Base-by-base conservation (phyloP, 495 filamentous ascomycete genomes). In the Neurospora intermedia region DNA sequence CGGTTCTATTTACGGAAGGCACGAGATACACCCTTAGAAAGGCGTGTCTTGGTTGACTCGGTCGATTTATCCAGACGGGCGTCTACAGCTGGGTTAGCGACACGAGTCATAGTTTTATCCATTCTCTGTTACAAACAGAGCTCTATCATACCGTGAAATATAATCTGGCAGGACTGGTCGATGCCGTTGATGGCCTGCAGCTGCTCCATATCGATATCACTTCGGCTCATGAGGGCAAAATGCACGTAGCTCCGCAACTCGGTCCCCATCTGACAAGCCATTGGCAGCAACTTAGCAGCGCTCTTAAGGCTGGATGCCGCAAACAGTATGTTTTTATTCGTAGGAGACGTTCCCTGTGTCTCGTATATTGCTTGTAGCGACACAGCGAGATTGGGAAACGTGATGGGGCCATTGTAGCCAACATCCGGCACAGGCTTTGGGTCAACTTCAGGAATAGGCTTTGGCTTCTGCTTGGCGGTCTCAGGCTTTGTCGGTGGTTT, bases 221-320 rank as follows among this genome's bases (percentile, higher is more conserved):
- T 87, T 46, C 87, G 79, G 42, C 88, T 85, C 77, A 90, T 81
- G 59, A 91, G 76, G 1, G 84, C 87, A 77, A 89, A 84, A 72
- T 91, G 89, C 2, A 91, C 89, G 70, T 85, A 84, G 72, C 84
- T 90, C 77, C 85, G 83, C 70, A 85, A 78, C 79, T 85, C 85
- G 38, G 75, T 74, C 10, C 83, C 86, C 89, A 91, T 91, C 75
- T 87, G 83, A 73, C 89, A 91, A 0, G 87, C 87, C 77, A 89
- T 80, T 4, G 89, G 89, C n/a, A 91, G 76, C 23, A 91, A 76
- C 39, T 81, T 78, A 0, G 87, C 80, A 4, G 84, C 85, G 73
- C 89, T 90, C 75, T 87, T 81, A 59, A 90, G 80, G 46, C 81
- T 88, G 1, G 88, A 86, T 1, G 87, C 83, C 6, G 86, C 87